Evolutionary conservation across 495 filamentous ascomycete genomes (phyloP), one percentile per base, ranked within the genome.

Genomic region (Aspergillus leporis): DNA sequence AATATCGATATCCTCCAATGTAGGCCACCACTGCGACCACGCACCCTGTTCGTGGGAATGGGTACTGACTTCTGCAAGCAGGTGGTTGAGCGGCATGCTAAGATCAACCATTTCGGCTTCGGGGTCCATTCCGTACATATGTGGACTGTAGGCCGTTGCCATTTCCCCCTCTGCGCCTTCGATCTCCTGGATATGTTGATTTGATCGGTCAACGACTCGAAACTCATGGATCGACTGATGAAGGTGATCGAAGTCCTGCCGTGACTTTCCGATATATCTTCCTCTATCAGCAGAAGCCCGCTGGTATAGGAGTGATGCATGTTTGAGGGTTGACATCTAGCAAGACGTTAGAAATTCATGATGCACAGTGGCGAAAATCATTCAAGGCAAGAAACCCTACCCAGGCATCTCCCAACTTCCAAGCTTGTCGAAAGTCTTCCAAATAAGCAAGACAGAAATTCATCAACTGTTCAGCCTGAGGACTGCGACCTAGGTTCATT

Each of bases 201-300:
- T 51, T 3, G 64, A 66, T 38, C 64, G 34, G 25, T 66, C 64
- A 40, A 62, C 56, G 2, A 66, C 64, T 2, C 64, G 64, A 22
- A 66, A 66, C 45, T 68, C 66, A 48, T 66, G 63, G 5, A 68
- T 59, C 3, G 66, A 68, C 41, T 65, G 61, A 43, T 66, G 60
- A 12, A 68, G 45, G 31, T 59, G 38, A 16, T 63, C 51, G 19
- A 68, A 68, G 38, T 68, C 66, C 4, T 43, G 55, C n/a, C 63
- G 54, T 3, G 63, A 55, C 31, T 63, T 68, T 10, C 66, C 66
- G 30, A 55, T 53, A 30, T 66, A 68, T 34, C 60, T 57, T 9
- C 53, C 53, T 36, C 54, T 52, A 34, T 68, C 58, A 1, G 60
- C 47, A 3, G 58, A 58, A 4, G 66, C 66, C 48, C 63, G 53